Base-by-base conservation (phyloP, 768 basidiomycete species). In the Mycena galericulata region DNA sequence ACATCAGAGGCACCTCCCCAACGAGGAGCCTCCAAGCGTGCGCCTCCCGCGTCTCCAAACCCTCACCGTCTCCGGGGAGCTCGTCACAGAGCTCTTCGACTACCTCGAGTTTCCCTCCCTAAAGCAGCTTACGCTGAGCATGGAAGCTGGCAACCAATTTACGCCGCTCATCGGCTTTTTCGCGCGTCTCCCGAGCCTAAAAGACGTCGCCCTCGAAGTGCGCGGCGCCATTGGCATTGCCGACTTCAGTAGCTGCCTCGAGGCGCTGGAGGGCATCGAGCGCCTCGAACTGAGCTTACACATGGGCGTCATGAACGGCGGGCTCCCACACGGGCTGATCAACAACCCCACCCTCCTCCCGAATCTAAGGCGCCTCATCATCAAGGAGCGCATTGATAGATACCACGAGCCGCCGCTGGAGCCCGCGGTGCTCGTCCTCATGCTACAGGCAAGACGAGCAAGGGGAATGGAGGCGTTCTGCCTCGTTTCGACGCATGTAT, bases 371-470 rank as follows among this genome's bases (percentile, higher is more conserved):
- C 22, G 15, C 3, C 54, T 71, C 24, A 63, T 57, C 2, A 15
- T 71, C 53, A 17, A n/a, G 32, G 70, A 71, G 53, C 57, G 58
- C 20, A n/a, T 71, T n/a, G 70, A 71, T 32, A 49, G 70, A 15
- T 71, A 71, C 54, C 34, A 71, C 41, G 70, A 71, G 62, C 62
- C 51, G 18, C 50, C 45, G 29, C 26, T 71, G 10, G 53, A 65
- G 24, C 45, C 34, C 27, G 57, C 6, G 7, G 30, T 17, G 18
- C 34, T 71, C 5, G 53, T 55, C 20, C 51, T 56, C 12, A 71
- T 71, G 70, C 62, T 71, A 3, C 46, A 30, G 11, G 51, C 66
- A 18, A 43, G 70, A 1, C 57, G 62, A 45, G 62, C 27, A n/a
- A 17, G 15, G 6, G 69, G 66, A 8, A 36, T 71, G 14, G 34